These are phyloP conservation scores for Babesia bovis DNA, from an alignment of 169 alveolate species.

Conservation along the genomic window DNA sequence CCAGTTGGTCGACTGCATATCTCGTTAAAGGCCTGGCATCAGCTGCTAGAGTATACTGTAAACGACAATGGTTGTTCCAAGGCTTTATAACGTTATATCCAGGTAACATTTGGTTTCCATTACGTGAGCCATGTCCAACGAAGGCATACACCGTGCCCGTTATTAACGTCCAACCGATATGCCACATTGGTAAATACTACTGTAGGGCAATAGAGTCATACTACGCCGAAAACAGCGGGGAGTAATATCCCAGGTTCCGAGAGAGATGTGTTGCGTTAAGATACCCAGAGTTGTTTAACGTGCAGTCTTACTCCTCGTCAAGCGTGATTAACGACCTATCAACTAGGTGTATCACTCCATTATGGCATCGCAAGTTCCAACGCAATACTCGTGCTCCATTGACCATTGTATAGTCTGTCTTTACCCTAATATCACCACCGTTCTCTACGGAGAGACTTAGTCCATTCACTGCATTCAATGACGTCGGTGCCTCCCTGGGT, in stretches of 20 bases:
- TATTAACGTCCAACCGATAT: too few species aligned
- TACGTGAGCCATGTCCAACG: too few species aligned
- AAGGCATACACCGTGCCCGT: too few species aligned
- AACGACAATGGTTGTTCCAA: too few species aligned
- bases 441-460: slow-evolving; percentile 61
- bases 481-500: slow-evolving; percentile 72
- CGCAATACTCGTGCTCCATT: slow-evolving; percentile 71
- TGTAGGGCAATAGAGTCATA: too few species aligned
- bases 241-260: too few species aligned
- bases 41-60: slow-evolving; percentile 4
- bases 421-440: slow-evolving; percentile 62
- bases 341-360: slow-evolving; percentile 76
- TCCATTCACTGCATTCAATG: slow-evolving; percentile 47
- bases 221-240: too few species aligned
- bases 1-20: slow-evolving; percentile 15
- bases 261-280: neutral
- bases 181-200: too few species aligned
- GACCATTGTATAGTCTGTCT: slow-evolving; percentile 62
- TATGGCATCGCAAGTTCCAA: slow-evolving; percentile 77
- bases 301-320: neutral
- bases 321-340: slow-evolving; percentile 65
- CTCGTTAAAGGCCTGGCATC: slow-evolving; percentile 18
- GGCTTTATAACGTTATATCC: too few species aligned
- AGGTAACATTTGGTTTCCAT: too few species aligned
- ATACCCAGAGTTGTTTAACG: neutral